Evolutionary conservation across 164 flowering plant species (phyloP).

Genomic region (Macadamia integrifolia): DNA sequence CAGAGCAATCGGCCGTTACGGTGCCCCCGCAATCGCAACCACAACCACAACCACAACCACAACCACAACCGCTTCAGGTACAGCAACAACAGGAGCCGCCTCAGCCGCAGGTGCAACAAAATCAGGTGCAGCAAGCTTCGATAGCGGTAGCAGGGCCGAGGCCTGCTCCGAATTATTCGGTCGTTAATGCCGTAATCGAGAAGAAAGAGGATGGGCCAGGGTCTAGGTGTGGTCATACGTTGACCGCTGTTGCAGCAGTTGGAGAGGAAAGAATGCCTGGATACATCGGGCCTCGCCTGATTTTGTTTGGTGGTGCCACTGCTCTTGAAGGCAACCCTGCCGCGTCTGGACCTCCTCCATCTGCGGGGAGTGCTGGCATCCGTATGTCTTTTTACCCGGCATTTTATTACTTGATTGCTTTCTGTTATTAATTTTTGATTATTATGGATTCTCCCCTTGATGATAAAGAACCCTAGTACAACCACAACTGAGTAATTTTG

Average conservation of each 20-base stretch:
- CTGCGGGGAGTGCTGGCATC: slow-evolving; percentile 96
- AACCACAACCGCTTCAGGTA: slow-evolving; percentile 9
- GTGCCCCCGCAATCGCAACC: slow-evolving; percentile 20
- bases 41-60: slow-evolving; percentile 14
- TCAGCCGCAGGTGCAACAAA: slow-evolving; percentile 25
- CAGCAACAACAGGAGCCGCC: slow-evolving; percentile 17
- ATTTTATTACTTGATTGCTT: not conserved
- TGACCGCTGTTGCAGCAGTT: slow-evolving; percentile 90
- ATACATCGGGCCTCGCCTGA: slow-evolving; percentile 84
- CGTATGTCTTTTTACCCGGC: slow-evolving; percentile 38
- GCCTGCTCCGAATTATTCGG: slow-evolving; percentile 80
- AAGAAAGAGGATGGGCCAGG: slow-evolving; percentile 98
- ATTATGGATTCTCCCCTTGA: not conserved
- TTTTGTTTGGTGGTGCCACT: slow-evolving; percentile 96
- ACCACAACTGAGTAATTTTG: slow-evolving; percentile 1
- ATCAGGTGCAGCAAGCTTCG: slow-evolving; percentile 29
- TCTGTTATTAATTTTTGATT: not conserved
- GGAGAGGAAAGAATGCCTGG: slow-evolving; percentile 93
- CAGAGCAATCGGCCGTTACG: slow-evolving; percentile 5
- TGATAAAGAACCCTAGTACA: slow-evolving; percentile 14
- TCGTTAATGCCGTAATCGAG: slow-evolving; percentile 75
- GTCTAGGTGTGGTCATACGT: slow-evolving; percentile 93
- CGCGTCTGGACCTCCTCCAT: slow-evolving; percentile 78
- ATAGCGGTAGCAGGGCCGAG: slow-evolving; percentile 78
- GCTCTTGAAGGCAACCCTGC: slow-evolving; percentile 97